Base-by-base conservation (phyloP, 2,329 filamentous ascomycete genomes). In the Hypoxylon sp. region DNA sequence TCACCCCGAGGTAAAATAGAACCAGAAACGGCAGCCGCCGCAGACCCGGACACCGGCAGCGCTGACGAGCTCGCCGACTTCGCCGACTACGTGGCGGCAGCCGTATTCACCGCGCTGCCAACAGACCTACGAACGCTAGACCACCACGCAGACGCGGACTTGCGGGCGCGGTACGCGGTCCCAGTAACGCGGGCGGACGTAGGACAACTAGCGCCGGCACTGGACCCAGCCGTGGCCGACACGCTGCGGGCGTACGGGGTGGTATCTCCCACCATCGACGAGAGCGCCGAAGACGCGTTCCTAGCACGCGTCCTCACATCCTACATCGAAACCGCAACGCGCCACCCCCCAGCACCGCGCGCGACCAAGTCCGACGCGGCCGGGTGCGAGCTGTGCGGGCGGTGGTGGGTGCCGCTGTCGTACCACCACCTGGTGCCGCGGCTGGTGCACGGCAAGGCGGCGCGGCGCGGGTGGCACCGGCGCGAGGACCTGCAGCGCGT, bases 391-490 rank as follows among this genome's bases (percentile, higher is more conserved):
- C 83, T 96, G 20, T 96, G 91, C 72, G 83, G 79, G 1, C 81
- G 91, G 1, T 83, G 86, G 60, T 92, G 90, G 85, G 84, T 95
- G 18, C 85, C 86, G 7, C 74, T 95, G 59, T 90, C 88, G 1
- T 96, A 95, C 71, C 92, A 96, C 70, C 92, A 96, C 75, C 78
- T 96, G 38, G 92, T 96, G 50, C 92, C 92, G n/a, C 83, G 86
- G 35, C 83, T 84, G 38, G 87, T 91, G 57, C 91, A 96, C 73
- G 86, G 83, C 6, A 91, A 92, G 71, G 90, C 84, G 3, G 72
- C 91, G 33, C 91, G 90, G 78, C 80, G 90, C 37, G 89, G 88
- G 1, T 96, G 91, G 91, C 90, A 93, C 77, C 82, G 83, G 3
- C 84, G 86, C 61, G 89, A 90, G 72, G 84, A 87, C 75, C 72